Conservation (phyloP, 495 filamentous ascomycete genomes). For the Rhypophila decipiens region DNA sequence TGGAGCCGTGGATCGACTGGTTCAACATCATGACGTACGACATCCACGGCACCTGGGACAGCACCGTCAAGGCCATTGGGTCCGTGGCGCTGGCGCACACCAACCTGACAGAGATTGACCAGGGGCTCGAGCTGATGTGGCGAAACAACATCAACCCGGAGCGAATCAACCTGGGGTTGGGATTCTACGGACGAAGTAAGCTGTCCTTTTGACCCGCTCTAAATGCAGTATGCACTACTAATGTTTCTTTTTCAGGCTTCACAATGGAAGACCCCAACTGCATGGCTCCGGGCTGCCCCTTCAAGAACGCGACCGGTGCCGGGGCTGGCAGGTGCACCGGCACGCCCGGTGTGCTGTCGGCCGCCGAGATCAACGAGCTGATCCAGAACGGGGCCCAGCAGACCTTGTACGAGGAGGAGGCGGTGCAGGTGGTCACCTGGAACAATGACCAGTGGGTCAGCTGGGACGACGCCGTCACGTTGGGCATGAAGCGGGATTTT, state of each 20-base stretch:
- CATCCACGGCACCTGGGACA: constrained; percentile 30
- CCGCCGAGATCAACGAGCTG: constrained; percentile 29
- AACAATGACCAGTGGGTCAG: constrained; percentile 38
- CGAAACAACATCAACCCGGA: constrained; percentile 38
- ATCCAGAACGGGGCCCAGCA: constrained; percentile 6
- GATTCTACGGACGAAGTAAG: constrained; percentile 42
- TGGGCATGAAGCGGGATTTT: constrained; percentile 31
- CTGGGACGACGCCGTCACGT: constrained; percentile 34
- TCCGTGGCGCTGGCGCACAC: constrained; percentile 38
- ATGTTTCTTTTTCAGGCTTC: too few species aligned
- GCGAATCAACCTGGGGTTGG: constrained; percentile 40
- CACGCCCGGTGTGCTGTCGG: constrained; percentile 26
- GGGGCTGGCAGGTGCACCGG: constrained; percentile 25
- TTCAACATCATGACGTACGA: constrained; percentile 56
- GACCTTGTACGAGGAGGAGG: constrained; percentile 13
- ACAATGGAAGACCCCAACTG: constrained; percentile 12
- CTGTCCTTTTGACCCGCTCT: background rate
- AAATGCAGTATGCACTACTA: too few species aligned
- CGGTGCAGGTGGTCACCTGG: constrained; percentile 31
- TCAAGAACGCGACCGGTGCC: constrained; percentile 15
- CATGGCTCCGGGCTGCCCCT: constrained; percentile 18
- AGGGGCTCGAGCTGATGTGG: constrained; percentile 43
- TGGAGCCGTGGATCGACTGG: constrained; percentile 41
- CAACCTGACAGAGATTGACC: constrained; percentile 50
- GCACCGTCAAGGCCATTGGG: background rate